phyloP scores from a whole-genome alignment of 306 rosid genomes.

The Fragaria nilgerrensis region DNA sequence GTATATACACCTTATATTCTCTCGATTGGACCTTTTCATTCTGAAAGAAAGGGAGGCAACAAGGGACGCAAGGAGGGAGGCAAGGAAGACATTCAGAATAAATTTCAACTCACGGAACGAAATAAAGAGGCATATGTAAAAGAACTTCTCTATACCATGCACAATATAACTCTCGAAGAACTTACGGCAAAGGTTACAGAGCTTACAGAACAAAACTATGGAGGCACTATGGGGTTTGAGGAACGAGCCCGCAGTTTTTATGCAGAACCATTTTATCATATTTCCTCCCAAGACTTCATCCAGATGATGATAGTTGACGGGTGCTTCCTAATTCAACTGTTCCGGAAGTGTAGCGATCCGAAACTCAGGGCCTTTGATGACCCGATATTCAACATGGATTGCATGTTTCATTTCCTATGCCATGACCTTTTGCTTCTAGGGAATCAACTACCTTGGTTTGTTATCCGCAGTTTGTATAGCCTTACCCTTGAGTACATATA shows the following conservation, averaged over 20 bases:
- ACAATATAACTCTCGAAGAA: not conserved
- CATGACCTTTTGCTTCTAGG: conserved; percentile 9
- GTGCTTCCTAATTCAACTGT: conserved; percentile 28
- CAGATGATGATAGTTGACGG: conserved; percentile 25
- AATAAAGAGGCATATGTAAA: conserved; percentile 7
- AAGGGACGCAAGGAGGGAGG: not conserved
- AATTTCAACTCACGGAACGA: not conserved
- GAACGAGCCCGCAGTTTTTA: not conserved
- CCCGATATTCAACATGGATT: conserved; percentile 18
- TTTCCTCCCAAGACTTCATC: not conserved
- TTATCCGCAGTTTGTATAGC: conserved; percentile 1
- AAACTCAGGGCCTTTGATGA: not conserved
- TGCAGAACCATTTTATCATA: not conserved
- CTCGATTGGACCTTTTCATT: conserved; percentile 19
- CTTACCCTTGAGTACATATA: not conserved
- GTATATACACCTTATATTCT: conserved; percentile 2
- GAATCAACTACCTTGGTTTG: conserved; percentile 30
- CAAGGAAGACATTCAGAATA: not conserved
- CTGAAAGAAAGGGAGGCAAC: not conserved
- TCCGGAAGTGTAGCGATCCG: not conserved
- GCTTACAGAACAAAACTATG: not conserved
- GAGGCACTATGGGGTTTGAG: not conserved
- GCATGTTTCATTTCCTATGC: conserved; percentile 8
- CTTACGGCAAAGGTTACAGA: not conserved
- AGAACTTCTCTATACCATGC: not conserved